phyloP scores from a whole-genome alignment of 495 filamentous ascomycete species.

The Aspergillus bertholletiae region DNA sequence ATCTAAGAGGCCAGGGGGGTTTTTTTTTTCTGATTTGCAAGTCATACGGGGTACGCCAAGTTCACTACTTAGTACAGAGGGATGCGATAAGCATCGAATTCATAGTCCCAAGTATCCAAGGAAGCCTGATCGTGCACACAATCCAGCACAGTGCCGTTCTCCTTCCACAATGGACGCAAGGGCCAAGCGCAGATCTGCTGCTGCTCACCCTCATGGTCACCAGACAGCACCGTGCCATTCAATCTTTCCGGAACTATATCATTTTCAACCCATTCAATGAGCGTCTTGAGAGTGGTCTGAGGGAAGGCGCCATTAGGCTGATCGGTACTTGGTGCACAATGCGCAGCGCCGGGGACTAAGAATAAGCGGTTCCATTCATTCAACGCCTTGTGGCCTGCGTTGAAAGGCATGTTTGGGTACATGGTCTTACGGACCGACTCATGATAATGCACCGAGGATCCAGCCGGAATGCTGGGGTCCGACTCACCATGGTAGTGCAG shows the following conservation, averaged over 20 bases:
- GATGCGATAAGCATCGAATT: constrained; percentile 15
- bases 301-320: constrained; percentile 47
- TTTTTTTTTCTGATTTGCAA: no score
- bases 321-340: constrained; percentile 39
- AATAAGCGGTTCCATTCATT: constrained; percentile 51
- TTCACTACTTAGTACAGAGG: constrained; percentile 10
- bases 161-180: constrained; percentile 39
- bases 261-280: constrained; percentile 51
- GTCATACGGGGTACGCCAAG: no score
- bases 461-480: constrained; percentile 44
- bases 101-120: constrained; percentile 27
- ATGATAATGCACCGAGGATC: constrained; percentile 44
- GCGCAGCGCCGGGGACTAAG: constrained; percentile 48
- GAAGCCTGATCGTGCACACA: constrained; percentile 37
- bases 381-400: constrained; percentile 33
- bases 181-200: constrained; percentile 44
- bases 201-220: constrained; percentile 31
- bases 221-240: constrained; percentile 30
- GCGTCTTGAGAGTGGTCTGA: constrained; percentile 33
- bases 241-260: constrained; percentile 35
- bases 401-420: constrained; percentile 38
- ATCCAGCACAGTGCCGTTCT: constrained; percentile 22
- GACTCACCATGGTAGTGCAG: constrained; percentile 51
- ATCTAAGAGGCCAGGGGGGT: no score
- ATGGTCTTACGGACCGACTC: constrained; percentile 49